phyloP scores from a whole-genome alignment of 75 land plant genomes.

The Pinus albicaulis region DNA sequence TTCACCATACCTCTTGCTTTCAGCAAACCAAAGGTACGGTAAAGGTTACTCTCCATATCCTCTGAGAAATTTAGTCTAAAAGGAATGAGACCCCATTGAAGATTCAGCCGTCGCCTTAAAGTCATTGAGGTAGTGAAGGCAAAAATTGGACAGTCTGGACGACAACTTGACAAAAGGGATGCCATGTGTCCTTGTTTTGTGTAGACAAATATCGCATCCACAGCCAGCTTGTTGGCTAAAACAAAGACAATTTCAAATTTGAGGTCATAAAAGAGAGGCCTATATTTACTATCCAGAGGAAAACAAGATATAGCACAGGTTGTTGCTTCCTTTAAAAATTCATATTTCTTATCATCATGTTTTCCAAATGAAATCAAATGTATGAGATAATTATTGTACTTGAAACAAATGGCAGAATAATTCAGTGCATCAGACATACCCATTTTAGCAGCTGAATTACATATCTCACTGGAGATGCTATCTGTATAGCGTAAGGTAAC shows the following conservation, averaged over 20 bases:
- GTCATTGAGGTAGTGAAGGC: constrained; percentile 78
- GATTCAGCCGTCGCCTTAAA: constrained; percentile 72
- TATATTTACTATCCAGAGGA: neutral
- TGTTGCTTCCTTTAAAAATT: neutral
- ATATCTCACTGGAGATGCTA: constrained; percentile 81
- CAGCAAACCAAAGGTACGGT: constrained; percentile 78
- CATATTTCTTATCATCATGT: neutral
- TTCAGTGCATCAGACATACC: constrained; percentile 39
- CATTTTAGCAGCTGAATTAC: constrained; percentile 94
- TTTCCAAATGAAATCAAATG: neutral
- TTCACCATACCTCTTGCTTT: constrained; percentile 93
- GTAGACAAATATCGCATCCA: constrained; percentile 92
- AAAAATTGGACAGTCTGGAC: constrained; percentile 94
- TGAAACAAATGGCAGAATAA: neutral
- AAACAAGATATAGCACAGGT: neutral
- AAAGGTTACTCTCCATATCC: constrained; percentile 92
- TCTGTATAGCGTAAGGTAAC: constrained; percentile 61
- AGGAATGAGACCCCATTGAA: constrained; percentile 96
- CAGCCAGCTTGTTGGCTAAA: constrained; percentile 90
- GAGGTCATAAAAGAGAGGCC: neutral
- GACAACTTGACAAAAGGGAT: constrained; percentile 67
- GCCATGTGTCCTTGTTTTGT: constrained; percentile 83
- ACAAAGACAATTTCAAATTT: neutral
- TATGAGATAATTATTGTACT: neutral
- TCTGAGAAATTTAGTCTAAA: constrained; percentile 82